phyloP scores from a whole-genome alignment of 2,329 filamentous ascomycete species.

The Ramularia endophylla region DNA sequence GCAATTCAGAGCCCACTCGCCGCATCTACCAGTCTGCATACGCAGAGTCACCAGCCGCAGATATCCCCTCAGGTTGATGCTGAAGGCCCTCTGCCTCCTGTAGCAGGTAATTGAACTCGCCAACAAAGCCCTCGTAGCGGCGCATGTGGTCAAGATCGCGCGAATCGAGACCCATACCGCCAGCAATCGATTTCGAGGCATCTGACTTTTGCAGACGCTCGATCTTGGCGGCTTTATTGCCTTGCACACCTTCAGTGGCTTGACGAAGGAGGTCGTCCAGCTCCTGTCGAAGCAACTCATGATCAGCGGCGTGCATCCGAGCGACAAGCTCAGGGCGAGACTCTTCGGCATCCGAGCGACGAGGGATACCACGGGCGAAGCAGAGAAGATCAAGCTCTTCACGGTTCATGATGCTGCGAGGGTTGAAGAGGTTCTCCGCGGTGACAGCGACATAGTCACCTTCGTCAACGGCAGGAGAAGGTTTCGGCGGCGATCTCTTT shows the following conservation, averaged over 20 bases:
- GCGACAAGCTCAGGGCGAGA: slow-evolving; percentile 26
- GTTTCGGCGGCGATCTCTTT: slow-evolving; percentile 2
- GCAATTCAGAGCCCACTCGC: too few relatives aligned
- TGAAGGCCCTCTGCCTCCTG: slow-evolving; percentile 4
- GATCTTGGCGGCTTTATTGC: slow-evolving; percentile 23
- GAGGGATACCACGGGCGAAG: slow-evolving; percentile 19
- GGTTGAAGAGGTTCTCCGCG: slow-evolving; percentile 21
- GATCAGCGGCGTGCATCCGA: slow-evolving; percentile 20
- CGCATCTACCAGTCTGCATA: too few relatives aligned
- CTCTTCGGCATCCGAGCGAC: slow-evolving; percentile 12
- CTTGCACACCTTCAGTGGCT: slow-evolving; percentile 10
- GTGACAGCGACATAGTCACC: slow-evolving; percentile 9
- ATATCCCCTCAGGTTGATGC: too few relatives aligned
- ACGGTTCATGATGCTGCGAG: slow-evolving; percentile 22
- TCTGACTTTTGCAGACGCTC: slow-evolving; percentile 24
- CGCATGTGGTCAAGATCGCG: slow-evolving; percentile 19
- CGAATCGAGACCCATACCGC: slow-evolving; percentile 7
- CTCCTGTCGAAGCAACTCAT: slow-evolving; percentile 11
- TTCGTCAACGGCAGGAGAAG: background rate
- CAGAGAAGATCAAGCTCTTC: slow-evolving; percentile 25
- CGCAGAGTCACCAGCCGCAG: too few relatives aligned
- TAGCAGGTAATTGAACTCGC: slow-evolving; percentile 11
- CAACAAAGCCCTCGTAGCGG: slow-evolving; percentile 19
- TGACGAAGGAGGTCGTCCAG: slow-evolving; percentile 16
- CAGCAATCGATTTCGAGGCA: slow-evolving; percentile 16